Base-by-base conservation (phyloP, 1,284 basidiomycete species). In the Rugosomyces carneus region DNA sequence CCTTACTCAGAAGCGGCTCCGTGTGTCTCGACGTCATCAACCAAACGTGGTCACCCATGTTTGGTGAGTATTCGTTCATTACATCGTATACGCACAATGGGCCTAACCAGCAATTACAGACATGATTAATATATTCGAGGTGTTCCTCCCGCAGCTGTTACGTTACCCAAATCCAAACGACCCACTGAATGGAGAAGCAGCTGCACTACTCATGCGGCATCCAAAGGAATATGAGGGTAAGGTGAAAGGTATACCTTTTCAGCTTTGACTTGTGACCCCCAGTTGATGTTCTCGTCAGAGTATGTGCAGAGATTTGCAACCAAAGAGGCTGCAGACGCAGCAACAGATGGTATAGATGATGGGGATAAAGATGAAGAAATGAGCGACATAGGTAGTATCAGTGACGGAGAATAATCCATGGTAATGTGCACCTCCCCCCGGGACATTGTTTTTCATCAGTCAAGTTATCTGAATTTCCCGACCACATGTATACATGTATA, bases 21-120 rank as follows among this genome's bases (percentile, higher is more conserved):
- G 93, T 97, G 36, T 97, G 93, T 66, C 71, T 97, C 55, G 93
- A 96, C 68, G 93, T 96, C 26, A 96, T 96, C 65, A 96, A 96
- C 64, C 93, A 95, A 70, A 96, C 93, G n/a, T 97, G 93, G 94
- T 96, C 93, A 26, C 94, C 93, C 1, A 97, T 97, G 94, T 97
- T 95, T 64, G 92, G 92, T 93, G 64, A 48, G 64, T 64, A 13
- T 9, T n/a, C 13, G 39, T 37, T 18, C 18, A 31, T 23, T 23
- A 23, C 21, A 40, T 21, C 35, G 21, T 11, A 3, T 31, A 40
- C 42, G 19, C 15, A 20, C 16, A 19, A 35, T 23, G 16, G 23
- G 24, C 24, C 39, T 40, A 6, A 40, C 32, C 34, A 6, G 46
- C 48, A 42, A n/a, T 43, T 34, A 11, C 24, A 94, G 95, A 98